Evolutionary conservation across 1,139 yeast genomes (phyloP).

Genomic region (Kazachstania sp.): DNA sequence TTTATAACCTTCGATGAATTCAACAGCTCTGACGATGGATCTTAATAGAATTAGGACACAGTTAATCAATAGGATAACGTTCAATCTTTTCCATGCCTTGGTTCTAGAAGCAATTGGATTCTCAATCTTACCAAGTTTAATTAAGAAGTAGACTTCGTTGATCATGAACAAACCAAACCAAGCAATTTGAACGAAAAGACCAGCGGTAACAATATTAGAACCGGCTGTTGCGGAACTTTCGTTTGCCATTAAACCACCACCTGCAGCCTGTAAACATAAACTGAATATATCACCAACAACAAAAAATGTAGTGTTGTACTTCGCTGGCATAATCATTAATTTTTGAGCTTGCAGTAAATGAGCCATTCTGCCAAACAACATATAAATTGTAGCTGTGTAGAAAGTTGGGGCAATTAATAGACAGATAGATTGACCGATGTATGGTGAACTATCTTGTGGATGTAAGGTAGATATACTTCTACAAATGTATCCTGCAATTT

Average conservation of each 20-base stretch:
- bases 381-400: conserved; percentile 40
- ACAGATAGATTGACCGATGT: conserved; percentile 33
- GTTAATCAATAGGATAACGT: conserved; percentile 23
- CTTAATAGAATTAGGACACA: conserved; percentile 35
- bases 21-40: conserved; percentile 36
- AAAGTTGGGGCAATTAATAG: conserved; percentile 39
- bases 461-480: conserved; percentile 26
- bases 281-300: conserved; percentile 39
- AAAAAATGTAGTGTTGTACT: conserved; percentile 35
- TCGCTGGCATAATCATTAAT: conserved; percentile 30
- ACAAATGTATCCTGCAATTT: conserved; percentile 34
- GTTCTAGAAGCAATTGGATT: conserved; percentile 4
- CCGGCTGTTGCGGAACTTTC: conserved; percentile 20
- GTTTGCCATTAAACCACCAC: conserved; percentile 36
- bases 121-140: conserved; percentile 9
- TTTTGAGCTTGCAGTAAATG: conserved; percentile 26
- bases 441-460: conserved; percentile 25
- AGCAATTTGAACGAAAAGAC: conserved; percentile 33
- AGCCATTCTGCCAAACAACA: conserved; percentile 37
- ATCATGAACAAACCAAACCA: conserved; percentile 33
- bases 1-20: conserved; percentile 34
- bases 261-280: conserved; percentile 37
- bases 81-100: conserved; percentile 19
- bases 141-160: conserved; percentile 19
- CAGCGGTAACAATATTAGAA: conserved; percentile 27